A percentile compares a stretch with the other conserved stretches of the same genome.
phyloP scores from a whole-genome alignment of 2,329 filamentous ascomycete genomes.

The Pleochaeta shiraiana region DNA sequence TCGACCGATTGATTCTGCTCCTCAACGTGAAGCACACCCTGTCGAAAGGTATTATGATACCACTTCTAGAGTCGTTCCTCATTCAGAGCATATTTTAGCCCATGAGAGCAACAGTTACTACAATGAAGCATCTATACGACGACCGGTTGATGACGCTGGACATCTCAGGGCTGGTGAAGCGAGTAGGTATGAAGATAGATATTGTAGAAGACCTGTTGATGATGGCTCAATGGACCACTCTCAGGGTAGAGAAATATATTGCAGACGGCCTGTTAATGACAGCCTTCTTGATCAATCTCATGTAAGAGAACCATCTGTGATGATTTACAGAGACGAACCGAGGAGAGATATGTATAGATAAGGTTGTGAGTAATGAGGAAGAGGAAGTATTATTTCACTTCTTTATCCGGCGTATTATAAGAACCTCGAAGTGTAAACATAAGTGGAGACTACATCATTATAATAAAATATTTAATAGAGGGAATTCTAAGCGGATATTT shows the following conservation, averaged over 20 bases:
- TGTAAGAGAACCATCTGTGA: slow-evolving; percentile 14
- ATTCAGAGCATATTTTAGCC: background rate
- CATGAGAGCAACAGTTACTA: slow-evolving; percentile 3
- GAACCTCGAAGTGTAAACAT: too few relatives aligned
- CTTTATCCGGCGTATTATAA: too few relatives aligned
- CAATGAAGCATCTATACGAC: background rate
- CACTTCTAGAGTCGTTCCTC: slow-evolving; percentile 5
- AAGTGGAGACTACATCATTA: too few relatives aligned
- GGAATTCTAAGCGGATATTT: too few relatives aligned
- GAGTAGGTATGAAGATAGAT: slow-evolving; percentile 13
- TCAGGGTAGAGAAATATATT: slow-evolving; percentile 13
- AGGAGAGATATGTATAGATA: slow-evolving; percentile 17
- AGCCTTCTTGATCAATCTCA: slow-evolving; percentile 15
- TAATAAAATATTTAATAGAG: too few relatives aligned
- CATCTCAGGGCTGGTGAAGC: slow-evolving; percentile 4
- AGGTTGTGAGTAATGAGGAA: too few relatives aligned
- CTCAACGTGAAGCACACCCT: slow-evolving; percentile 11
- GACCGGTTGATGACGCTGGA: background rate
- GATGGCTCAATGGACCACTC: slow-evolving; percentile 15
- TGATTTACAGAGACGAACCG: slow-evolving; percentile 16
- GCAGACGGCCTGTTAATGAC: slow-evolving; percentile 11
- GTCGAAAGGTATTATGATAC: slow-evolving; percentile 14
- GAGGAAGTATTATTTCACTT: too few relatives aligned
- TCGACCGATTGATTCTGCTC: slow-evolving; percentile 17
- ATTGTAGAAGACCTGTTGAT: slow-evolving; percentile 11